Base-by-base conservation (phyloP, 1,284 basidiomycete genomes). In the Peniophora sp. region DNA sequence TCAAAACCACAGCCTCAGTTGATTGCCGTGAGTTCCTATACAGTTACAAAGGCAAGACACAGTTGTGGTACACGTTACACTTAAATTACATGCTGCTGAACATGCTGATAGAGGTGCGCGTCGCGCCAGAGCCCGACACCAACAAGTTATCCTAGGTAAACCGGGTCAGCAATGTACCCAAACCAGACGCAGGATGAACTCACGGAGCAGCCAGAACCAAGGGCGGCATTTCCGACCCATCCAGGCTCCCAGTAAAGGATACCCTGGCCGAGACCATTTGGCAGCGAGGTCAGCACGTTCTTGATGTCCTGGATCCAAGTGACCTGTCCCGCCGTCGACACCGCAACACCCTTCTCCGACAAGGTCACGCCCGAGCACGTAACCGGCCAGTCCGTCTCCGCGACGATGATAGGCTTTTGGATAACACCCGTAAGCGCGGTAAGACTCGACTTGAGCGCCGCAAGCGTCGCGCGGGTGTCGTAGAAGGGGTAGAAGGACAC, bases 401-500 rank as follows among this genome's bases (percentile, higher is more conserved):
- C 81, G 10, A 83, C 73, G 60, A 83, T 74, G 43, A 83, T 49
- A 22, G 75, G 76, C 68, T 83, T 83, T 46, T 65, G 68, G 47
- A 69, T 75, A 45, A 68, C 71, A 46, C 70, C 73, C 5, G 76
- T 71, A 36, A 80, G 64, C 41, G 69, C 71, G 25, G 70, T 73
- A 56, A 85, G 63, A 44, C 74, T 78, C 3, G 75, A 71, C 53
- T 74, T 63, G 45, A 85, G 68, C 6, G 69, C 71, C 36, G 61
- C 59, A 23, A 75, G 64, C 2, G 79, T 83, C 11, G 82, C 81
- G n/a, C 70, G 68, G 6, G 78, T 71, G 39, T 72, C 73, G 57
- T 83, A 83, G 68, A 82, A 83, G 1, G 80, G 80, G 58, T 83
- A 83, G 65, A 81, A 81, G 2, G 78, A 81, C 61, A 83, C 79